Evolutionary conservation across 2,329 filamentous ascomycete species (phyloP).

Genomic region (Ustulina deusta): DNA sequence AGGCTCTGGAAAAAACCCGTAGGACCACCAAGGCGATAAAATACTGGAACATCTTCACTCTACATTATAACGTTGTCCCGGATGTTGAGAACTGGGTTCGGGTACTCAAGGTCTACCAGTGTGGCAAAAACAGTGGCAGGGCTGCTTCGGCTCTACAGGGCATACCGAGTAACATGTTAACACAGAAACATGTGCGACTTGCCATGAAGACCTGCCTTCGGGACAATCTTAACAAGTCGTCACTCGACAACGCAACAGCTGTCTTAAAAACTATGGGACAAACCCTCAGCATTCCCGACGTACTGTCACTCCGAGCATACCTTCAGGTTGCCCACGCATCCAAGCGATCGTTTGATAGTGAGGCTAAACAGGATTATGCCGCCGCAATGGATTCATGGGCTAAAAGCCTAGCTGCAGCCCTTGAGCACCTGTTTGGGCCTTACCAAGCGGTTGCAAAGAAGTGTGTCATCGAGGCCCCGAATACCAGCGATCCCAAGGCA

Average conservation of each 20-base stretch:
- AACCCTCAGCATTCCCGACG: conserved; percentile 60
- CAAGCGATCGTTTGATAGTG: conserved; percentile 55
- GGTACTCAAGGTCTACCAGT: conserved; percentile 75
- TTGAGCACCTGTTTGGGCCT: conserved; percentile 64
- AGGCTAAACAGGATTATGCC: conserved; percentile 48
- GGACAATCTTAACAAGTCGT: conserved; percentile 80
- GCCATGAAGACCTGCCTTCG: conserved; percentile 79
- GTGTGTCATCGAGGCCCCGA: conserved; percentile 26
- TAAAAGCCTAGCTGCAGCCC: conserved; percentile 62
- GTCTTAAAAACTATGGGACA: conserved; percentile 74
- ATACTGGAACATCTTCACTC: conserved; percentile 83
- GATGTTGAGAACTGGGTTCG: conserved; percentile 77
- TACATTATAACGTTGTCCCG: conserved; percentile 71
- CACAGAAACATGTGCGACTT: conserved; percentile 71
- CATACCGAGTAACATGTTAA: conserved; percentile 61
- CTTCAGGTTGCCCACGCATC: conserved; percentile 66
- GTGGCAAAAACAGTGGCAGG: conserved; percentile 73
- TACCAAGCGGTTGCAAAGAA: conserved; percentile 51
- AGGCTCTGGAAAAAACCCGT: conserved; percentile 70
- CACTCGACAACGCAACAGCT: conserved; percentile 72
- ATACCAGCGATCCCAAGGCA: conserved; percentile 1
- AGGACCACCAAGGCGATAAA: conserved; percentile 71
- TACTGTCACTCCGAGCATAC: conserved; percentile 65
- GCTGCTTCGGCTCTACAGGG: conserved; percentile 69
- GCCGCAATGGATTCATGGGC: conserved; percentile 60